phyloP scores from a whole-genome alignment of 306 rosid species.

The Sesbania bispinosa region DNA sequence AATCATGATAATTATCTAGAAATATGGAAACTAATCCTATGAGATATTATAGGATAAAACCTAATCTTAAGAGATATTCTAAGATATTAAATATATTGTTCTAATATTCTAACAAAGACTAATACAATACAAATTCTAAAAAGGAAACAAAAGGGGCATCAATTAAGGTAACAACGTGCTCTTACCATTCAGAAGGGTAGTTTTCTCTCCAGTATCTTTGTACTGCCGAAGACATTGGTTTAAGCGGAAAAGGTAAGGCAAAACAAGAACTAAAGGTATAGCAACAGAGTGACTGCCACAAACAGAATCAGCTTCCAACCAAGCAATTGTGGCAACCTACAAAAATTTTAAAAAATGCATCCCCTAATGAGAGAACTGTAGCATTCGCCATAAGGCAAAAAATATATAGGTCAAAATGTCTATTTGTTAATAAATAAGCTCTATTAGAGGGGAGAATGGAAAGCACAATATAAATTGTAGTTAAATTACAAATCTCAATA shows the following conservation, averaged over 20 bases:
- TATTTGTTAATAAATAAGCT: not conserved
- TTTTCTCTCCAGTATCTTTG: conserved; percentile 89
- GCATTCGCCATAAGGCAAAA: conserved; percentile 9
- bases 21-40: no score
- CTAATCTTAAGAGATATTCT: no score
- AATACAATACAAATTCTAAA: conserved; percentile 1
- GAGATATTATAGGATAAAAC: no score
- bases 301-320: conserved; percentile 99
- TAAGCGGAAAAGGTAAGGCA: conserved; percentile 94
- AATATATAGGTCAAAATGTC: not conserved
- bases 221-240: conserved; percentile 95
- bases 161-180: conserved; percentile 6
- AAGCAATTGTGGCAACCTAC: conserved; percentile 99
- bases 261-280: conserved; percentile 86
- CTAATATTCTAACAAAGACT: no score
- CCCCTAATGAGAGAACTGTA: conserved; percentile 28
- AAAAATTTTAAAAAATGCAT: conserved; percentile 13
- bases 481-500: conserved; percentile 7
- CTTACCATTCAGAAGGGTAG: conserved; percentile 83
- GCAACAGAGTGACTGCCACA: conserved; percentile 67
- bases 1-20: no score
- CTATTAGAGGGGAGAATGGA: not conserved
- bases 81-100: no score
- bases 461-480: not conserved
- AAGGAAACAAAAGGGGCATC: not conserved